Percentiles rank a stretch among this genome's conserved stretches.
phyloP scores from a whole-genome alignment of 2,329 filamentous ascomycete species.

The Penicillium capsulatum region DNA sequence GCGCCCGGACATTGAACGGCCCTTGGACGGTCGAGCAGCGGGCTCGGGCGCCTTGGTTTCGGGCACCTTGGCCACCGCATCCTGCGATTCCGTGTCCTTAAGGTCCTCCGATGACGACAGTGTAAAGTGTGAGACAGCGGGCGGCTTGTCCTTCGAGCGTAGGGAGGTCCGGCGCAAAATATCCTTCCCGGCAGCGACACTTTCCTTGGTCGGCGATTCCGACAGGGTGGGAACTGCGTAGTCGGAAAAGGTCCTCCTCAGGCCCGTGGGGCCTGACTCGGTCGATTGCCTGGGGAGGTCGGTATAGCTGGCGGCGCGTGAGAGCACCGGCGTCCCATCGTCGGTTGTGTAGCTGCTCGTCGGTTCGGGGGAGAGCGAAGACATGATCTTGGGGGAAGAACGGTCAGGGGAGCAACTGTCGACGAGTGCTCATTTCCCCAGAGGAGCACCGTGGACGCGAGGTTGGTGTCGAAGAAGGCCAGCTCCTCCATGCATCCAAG shows the following conservation, averaged over 20 bases:
- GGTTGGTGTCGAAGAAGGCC: conserved; percentile 36
- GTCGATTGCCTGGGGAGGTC: conserved; percentile 45
- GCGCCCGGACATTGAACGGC: conserved; percentile 48
- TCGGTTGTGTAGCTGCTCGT: conserved; percentile 21
- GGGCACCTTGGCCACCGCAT: conserved; percentile 19
- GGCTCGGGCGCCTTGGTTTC: conserved; percentile 30
- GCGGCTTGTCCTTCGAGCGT: conserved; percentile 33
- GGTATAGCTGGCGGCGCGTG: conserved; percentile 57
- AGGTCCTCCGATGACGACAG: conserved; percentile 36
- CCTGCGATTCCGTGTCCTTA: conserved; percentile 24
- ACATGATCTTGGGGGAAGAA: conserved; percentile 30
- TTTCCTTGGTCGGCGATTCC: conserved; percentile 37
- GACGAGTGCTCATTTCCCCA: conserved; percentile 30
- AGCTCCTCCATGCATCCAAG: conserved; percentile 41
- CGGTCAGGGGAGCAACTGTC: conserved; percentile 21
- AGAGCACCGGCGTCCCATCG: conserved; percentile 34
- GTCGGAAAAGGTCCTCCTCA: conserved; percentile 51
- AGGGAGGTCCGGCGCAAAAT: conserved; percentile 42
- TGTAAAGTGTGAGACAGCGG: conserved; percentile 36
- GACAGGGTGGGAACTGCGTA: conserved; percentile 42
- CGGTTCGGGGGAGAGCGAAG: conserved; percentile 25
- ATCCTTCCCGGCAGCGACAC: conserved; percentile 39
- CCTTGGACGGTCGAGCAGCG: conserved; percentile 38
- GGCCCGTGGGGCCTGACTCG: conserved; percentile 32
- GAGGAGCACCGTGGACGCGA: conserved; percentile 17